Evolutionary conservation across 257 asterid genomes (phyloP), one percentile per base, ranked within the genome.

Genomic region (Schizonepeta tenuifolia): DNA sequence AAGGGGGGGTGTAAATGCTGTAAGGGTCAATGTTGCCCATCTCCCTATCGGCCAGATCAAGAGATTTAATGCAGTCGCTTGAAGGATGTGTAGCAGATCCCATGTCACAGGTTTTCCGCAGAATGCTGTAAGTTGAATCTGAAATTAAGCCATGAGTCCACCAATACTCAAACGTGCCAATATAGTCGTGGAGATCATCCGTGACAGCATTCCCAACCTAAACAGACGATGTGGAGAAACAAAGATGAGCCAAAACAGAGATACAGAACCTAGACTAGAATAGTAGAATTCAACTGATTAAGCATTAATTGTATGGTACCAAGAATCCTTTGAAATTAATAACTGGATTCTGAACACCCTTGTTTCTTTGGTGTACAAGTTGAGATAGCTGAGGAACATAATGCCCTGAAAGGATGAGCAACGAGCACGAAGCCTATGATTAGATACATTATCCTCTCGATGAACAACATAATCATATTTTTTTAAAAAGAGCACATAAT

Each of bases 101-200:
- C 54, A 73, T 41, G 64, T 86, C 90, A 73, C 99, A 95, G 1
- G 85, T 73, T 62, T 53, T 24, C 33, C 78, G 75, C 38, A 95
- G 93, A 77, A 26, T 21, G 77, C 84, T 87, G 80, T 92, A 95
- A 1, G 99, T 92, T 18, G 96, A 88, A 76, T 95, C 99, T 6
- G 99, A 95, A 61, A 95, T 90, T 36, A 95, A 80, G 71, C 99
- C 99, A 66, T 92, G 97, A 1, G 96, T 95, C 99, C 99, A 95
- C 98, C 99, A 95, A 80, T 90, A 95, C 84, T 95, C 97, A 17
- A 95, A 95, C 9, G 99, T 95, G 79, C 99, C 99, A 72, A 92
- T 17, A 1, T 79, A 87, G 67, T 95, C 98, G 69, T 86, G 85
- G 81, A 76, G 84, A 82, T 95, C 99, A 82, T 95, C 99, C 4